Evolutionary conservation across 202 grass and related monocot species (phyloP).

Genomic region (Panicum hallii): DNA sequence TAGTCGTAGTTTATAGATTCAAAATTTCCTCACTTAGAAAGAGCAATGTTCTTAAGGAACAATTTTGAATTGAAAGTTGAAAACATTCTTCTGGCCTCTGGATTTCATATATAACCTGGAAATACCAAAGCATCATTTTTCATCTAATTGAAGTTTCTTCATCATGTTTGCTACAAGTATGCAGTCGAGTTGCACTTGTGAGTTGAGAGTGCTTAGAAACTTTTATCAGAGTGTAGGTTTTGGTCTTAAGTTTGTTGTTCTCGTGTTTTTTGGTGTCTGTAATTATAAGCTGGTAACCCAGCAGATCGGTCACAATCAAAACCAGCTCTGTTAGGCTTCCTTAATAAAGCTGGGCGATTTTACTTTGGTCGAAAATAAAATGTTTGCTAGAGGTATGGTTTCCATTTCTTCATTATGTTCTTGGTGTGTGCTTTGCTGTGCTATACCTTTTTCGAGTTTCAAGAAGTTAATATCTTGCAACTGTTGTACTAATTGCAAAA

Average conservation of each 20-base stretch:
- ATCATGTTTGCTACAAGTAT: conserved; percentile 3
- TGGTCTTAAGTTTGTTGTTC: background rate
- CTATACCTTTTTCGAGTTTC: background rate
- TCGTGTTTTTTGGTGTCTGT: background rate
- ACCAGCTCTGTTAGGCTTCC: background rate
- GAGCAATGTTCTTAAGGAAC: background rate
- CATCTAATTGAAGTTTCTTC: conserved; percentile 5
- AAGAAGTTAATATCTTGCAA: background rate
- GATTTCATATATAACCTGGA: background rate
- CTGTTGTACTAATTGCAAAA: background rate
- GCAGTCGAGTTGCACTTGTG: background rate
- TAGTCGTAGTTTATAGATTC: background rate
- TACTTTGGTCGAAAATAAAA: background rate
- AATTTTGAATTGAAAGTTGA: background rate
- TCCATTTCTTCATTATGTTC: background rate
- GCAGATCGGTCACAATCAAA: background rate
- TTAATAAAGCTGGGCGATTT: background rate
- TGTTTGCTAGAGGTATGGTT: background rate
- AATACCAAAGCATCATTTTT: conserved; percentile 16
- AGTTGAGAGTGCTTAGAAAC: background rate
- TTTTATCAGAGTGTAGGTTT: background rate
- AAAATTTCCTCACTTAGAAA: background rate
- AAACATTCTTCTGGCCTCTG: background rate
- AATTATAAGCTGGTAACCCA: background rate
- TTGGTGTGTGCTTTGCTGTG: background rate